These are phyloP conservation scores for Cerioporus squamosus DNA, from an alignment of 1,284 basidiomycete genomes.

Conservation along the genomic window DNA sequence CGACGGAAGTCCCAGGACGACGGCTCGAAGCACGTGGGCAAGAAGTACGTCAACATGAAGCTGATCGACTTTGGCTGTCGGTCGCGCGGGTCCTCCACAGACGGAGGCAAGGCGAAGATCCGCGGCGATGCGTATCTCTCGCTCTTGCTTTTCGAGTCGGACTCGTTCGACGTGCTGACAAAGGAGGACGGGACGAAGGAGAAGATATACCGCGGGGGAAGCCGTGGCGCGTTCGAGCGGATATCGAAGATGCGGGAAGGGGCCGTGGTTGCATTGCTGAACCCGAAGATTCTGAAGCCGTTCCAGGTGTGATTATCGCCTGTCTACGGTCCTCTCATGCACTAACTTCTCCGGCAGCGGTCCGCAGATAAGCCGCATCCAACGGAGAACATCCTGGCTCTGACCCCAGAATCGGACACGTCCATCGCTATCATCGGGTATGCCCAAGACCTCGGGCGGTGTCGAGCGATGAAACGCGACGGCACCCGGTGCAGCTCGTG, in stretches of 20 bases:
- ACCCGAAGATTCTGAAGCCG: slow-evolving; percentile 86
- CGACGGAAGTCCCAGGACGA: slow-evolving; percentile 43
- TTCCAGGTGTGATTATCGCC: slow-evolving; percentile 61
- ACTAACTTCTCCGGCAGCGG: slow-evolving; percentile 38
- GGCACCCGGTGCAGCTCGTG: slow-evolving; percentile 84
- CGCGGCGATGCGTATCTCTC: slow-evolving; percentile 85
- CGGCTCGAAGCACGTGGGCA: slow-evolving; percentile 53
- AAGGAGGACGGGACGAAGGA: slow-evolving; percentile 52
- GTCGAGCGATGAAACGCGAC: slow-evolving; percentile 76
- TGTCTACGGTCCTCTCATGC: not conserved
- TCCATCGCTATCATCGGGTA: slow-evolving; percentile 87
- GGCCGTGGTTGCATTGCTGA: slow-evolving; percentile 88
- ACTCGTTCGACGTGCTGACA: slow-evolving; percentile 61
- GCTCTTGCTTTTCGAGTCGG: slow-evolving; percentile 88
- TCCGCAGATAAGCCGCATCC: slow-evolving; percentile 71
- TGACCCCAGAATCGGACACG: slow-evolving; percentile 83
- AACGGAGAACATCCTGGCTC: slow-evolving; percentile 79
- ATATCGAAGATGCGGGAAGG: slow-evolving; percentile 87
- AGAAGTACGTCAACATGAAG: slow-evolving; percentile 88
- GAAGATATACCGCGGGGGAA: slow-evolving; percentile 85
- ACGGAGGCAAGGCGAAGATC: slow-evolving; percentile 57
- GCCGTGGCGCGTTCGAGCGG: slow-evolving; percentile 89
- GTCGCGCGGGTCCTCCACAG: slow-evolving; percentile 51
- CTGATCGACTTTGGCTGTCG: slow-evolving; percentile 81
- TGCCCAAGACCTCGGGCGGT: slow-evolving; percentile 86